phyloP scores from a whole-genome alignment of 352 stramenopile genomes.

The Globisporangium cederbergense region DNA sequence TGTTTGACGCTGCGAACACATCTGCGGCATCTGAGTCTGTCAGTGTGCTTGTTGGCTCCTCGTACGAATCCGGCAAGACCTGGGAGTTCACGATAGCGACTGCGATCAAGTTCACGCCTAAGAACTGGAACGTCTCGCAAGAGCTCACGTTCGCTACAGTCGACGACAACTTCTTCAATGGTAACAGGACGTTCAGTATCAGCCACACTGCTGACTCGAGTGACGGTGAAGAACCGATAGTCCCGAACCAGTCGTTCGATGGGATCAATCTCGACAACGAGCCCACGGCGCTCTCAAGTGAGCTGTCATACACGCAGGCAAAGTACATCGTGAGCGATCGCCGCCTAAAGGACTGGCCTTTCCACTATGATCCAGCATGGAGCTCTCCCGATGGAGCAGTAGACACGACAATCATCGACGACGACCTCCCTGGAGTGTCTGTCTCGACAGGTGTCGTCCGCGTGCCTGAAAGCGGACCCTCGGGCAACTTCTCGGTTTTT shows the following conservation, averaged over 20 bases:
- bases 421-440: conserved; percentile 63
- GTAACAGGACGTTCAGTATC: conserved; percentile 45
- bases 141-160: conserved; percentile 47
- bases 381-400: conserved; percentile 34
- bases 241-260: conserved; percentile 33
- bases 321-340: conserved; percentile 38
- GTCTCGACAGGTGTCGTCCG: conserved; percentile 36
- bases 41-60: conserved; percentile 23
- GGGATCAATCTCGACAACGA: conserved; percentile 20
- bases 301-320: conserved; percentile 38
- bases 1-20: conserved; percentile 41
- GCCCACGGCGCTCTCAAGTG: conserved; percentile 18
- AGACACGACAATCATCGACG: conserved; percentile 41
- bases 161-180: conserved; percentile 60
- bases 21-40: conserved; percentile 17
- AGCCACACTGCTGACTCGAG: conserved; percentile 25
- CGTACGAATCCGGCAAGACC: conserved; percentile 40
- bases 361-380: conserved; percentile 28
- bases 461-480: conserved; percentile 38
- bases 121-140: conserved; percentile 57
- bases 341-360: conserved; percentile 33
- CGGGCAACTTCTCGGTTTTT: conserved; percentile 44
- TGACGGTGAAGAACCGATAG: conserved; percentile 21
- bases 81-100: conserved; percentile 36
- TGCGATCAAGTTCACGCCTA: conserved; percentile 42